These are phyloP conservation scores for Trichoderma breve DNA, from an alignment of 2,329 filamentous ascomycete genomes.

Conservation along the genomic window DNA sequence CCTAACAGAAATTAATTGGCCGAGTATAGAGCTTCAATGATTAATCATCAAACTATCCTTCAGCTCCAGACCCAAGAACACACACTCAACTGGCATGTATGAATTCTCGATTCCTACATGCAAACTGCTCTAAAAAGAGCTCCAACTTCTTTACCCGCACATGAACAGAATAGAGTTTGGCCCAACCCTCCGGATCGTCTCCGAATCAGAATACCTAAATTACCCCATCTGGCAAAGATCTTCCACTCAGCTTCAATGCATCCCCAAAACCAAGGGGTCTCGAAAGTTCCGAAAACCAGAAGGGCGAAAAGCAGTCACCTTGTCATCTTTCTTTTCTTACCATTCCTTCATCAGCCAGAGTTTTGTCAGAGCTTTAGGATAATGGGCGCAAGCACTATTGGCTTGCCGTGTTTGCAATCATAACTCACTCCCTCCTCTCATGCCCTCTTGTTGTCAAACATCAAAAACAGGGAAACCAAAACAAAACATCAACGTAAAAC, in stretches of 20 bases:
- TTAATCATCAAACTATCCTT: not conserved
- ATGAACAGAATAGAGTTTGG: not conserved
- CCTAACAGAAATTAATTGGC: too few species aligned
- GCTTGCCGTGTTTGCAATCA: not conserved
- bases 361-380: not conserved
- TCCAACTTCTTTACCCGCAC: not conserved
- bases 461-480: not conserved
- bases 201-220: not conserved
- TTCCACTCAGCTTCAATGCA: not conserved
- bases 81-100: not conserved
- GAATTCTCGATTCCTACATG: not conserved
- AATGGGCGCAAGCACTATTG: not conserved
- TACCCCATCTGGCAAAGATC: constrained; percentile 6
- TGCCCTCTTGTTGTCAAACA: not conserved
- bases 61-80: too few species aligned
- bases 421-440: too few species aligned
- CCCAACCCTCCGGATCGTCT: not conserved
- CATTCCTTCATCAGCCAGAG: not conserved
- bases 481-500: not conserved
- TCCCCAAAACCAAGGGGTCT: not conserved
- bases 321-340: not conserved
- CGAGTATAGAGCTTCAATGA: not conserved
- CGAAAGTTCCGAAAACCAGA: constrained; percentile 6
- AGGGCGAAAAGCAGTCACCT: not conserved
- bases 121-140: not conserved